Percentiles rank a stretch among this genome's conserved stretches.
phyloP scores from a whole-genome alignment of 306 rosid genomes.

The Prunus salicina region DNA sequence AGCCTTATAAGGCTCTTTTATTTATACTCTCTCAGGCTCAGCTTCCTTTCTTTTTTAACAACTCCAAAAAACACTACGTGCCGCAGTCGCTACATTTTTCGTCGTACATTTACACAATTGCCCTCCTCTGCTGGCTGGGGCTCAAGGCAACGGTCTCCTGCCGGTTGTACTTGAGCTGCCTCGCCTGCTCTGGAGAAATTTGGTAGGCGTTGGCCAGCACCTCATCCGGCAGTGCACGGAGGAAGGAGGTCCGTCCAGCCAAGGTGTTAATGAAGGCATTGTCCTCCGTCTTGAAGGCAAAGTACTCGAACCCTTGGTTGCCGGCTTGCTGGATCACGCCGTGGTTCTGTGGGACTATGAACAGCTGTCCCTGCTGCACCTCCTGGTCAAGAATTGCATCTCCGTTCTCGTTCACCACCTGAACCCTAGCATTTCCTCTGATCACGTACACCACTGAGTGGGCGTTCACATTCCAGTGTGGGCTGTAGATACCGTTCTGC shows the following conservation, averaged over 20 bases:
- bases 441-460: constrained; percentile 42
- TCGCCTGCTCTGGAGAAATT: constrained; percentile 30
- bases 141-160: constrained; percentile 23
- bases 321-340: constrained; percentile 37
- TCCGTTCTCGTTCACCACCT: constrained; percentile 52
- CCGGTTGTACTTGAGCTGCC: constrained; percentile 41
- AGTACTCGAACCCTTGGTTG: constrained; percentile 39
- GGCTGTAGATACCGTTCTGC: constrained; percentile 52
- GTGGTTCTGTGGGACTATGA: constrained; percentile 59
- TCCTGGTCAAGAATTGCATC: constrained; percentile 34
- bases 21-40: no score
- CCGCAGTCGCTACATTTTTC: neutral
- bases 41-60: neutral
- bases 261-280: constrained; percentile 33
- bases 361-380: constrained; percentile 32
- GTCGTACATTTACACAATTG: no score
- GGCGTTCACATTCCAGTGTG: constrained; percentile 60
- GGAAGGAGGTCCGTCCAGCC: constrained; percentile 32
- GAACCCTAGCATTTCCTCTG: constrained; percentile 49
- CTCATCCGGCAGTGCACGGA: constrained; percentile 39
- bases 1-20: neutral
- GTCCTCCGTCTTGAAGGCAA: constrained; percentile 58
- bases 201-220: constrained; percentile 37
- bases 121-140: constrained; percentile 2
- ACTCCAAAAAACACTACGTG: neutral